Conservation (phyloP, 108 stramenopile genomes). For the Mediolabrus comicus region DNA sequence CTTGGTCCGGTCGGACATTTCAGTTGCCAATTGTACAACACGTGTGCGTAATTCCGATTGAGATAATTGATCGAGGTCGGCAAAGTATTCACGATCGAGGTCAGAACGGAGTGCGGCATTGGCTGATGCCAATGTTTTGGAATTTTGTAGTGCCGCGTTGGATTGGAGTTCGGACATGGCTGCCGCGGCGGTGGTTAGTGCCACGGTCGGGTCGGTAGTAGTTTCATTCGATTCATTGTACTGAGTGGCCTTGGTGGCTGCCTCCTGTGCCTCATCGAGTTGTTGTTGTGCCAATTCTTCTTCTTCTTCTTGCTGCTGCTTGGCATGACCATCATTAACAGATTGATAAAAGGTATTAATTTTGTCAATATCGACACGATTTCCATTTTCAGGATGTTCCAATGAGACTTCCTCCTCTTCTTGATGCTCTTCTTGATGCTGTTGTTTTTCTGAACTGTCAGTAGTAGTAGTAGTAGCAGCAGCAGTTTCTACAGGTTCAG, state of each 20-base stretch:
- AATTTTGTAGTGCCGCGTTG: background rate
- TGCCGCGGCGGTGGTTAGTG: conserved; percentile 2
- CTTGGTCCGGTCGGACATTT: conserved; percentile 79
- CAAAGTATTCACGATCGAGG: conserved; percentile 49
- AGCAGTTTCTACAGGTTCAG: background rate
- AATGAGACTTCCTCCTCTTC: conserved; percentile 8
- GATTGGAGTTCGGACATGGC: conserved; percentile 39
- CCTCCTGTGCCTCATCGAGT: conserved; percentile 25
- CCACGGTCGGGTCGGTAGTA: conserved; percentile 4
- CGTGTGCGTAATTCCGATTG: conserved; percentile 57
- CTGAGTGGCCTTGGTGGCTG: conserved; percentile 27
- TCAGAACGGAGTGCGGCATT: conserved; percentile 29
- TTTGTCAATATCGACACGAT: conserved; percentile 30
- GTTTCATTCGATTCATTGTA: conserved; percentile 28
- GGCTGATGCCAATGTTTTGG: conserved; percentile 17
- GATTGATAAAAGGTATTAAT: background rate
- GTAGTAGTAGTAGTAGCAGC: too few species aligned
- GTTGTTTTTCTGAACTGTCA: background rate
- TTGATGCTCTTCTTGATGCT: conserved; percentile 8
- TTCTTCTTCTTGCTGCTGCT: background rate
- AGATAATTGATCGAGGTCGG: conserved; percentile 53
- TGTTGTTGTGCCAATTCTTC: too few species aligned
- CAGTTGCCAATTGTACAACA: conserved; percentile 71
- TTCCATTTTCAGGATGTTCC: conserved; percentile 48
- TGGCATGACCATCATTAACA: conserved; percentile 24